These are phyloP conservation scores for Botrytis porri DNA, from an alignment of 2,329 filamentous ascomycete species.

Conservation along the genomic window DNA sequence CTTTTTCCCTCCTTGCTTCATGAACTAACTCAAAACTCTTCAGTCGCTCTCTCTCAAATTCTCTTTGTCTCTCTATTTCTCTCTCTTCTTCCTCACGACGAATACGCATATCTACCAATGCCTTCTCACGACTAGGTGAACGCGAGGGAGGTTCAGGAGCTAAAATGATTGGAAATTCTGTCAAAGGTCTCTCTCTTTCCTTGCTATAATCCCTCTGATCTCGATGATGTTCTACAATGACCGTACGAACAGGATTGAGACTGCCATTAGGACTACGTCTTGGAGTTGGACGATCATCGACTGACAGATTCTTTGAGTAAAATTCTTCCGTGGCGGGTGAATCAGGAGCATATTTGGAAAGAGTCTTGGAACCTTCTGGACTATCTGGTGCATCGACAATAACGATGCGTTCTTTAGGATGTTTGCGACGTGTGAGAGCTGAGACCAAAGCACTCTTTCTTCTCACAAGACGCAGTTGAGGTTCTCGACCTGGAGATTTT, in stretches of 20 bases:
- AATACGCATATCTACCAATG: not conserved
- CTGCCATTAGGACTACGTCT: conserved; percentile 27
- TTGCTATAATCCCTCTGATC: conserved; percentile 7
- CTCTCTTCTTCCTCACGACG: conserved; percentile 17
- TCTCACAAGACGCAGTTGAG: conserved; percentile 40
- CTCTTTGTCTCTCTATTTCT: not conserved
- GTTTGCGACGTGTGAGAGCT: conserved; percentile 27
- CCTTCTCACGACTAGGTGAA: conserved; percentile 9
- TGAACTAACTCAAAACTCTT: not conserved
- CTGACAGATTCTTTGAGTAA: conserved; percentile 30
- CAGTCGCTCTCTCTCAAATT: not conserved
- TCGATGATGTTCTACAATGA: conserved; percentile 14
- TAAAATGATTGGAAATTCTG: conserved; percentile 2
- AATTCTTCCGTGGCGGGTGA: conserved; percentile 38
- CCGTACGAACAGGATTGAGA: conserved; percentile 20
- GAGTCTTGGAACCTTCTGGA: conserved; percentile 43
- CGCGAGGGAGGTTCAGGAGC: conserved; percentile 6
- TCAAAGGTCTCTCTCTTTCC: conserved; percentile 1
- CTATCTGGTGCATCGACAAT: conserved; percentile 47
- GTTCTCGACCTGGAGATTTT: conserved; percentile 32
- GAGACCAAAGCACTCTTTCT: conserved; percentile 29
- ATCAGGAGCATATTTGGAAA: conserved; percentile 43
- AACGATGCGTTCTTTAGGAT: conserved; percentile 45
- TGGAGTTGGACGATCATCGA: conserved; percentile 32
- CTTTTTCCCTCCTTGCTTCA: conserved; percentile 4